A percentile compares a stretch with the other conserved stretches of the same genome.
Conservation (phyloP, 2,329 filamentous ascomycete species). For the Beauveria sp. region DNA sequence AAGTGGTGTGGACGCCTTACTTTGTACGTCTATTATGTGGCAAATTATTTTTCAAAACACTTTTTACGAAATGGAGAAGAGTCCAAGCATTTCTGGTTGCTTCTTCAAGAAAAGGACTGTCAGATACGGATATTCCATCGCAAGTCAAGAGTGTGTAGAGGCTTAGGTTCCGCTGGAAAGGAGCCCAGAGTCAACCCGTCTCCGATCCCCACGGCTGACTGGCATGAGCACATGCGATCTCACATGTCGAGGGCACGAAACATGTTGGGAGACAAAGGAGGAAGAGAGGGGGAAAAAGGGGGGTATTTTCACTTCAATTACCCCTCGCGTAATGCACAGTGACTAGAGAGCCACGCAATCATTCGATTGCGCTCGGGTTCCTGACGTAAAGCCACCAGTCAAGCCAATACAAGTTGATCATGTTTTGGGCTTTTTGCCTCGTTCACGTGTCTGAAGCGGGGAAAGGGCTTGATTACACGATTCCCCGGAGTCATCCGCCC, state of each 20-base stretch:
- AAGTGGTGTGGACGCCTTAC: not conserved
- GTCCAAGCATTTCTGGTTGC: too few species aligned
- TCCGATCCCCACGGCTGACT: not conserved
- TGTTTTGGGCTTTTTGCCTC: not conserved
- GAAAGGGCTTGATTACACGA: not conserved
- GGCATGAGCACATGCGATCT: slow-evolving; percentile 1
- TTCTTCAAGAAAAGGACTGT: not conserved
- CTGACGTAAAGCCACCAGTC: not conserved
- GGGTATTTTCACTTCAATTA: not conserved
- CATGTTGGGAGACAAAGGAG: not conserved
- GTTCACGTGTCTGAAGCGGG: not conserved
- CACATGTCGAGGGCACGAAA: not conserved
- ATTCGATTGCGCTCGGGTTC: not conserved
- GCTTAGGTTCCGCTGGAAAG: not conserved
- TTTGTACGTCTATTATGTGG: not conserved
- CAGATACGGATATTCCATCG: not conserved
- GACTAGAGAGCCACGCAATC: slow-evolving; percentile 5
- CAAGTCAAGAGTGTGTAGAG: not conserved
- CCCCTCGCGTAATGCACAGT: not conserved
- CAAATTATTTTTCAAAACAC: not conserved
- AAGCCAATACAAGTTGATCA: not conserved
- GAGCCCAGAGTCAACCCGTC: not conserved
- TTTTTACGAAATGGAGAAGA: not conserved
- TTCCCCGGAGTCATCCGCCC: not conserved
- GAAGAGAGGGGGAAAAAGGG: not conserved